These are phyloP conservation scores for Sporormia fimetaria DNA, from an alignment of 495 filamentous ascomycete species.

Conservation along the genomic window DNA sequence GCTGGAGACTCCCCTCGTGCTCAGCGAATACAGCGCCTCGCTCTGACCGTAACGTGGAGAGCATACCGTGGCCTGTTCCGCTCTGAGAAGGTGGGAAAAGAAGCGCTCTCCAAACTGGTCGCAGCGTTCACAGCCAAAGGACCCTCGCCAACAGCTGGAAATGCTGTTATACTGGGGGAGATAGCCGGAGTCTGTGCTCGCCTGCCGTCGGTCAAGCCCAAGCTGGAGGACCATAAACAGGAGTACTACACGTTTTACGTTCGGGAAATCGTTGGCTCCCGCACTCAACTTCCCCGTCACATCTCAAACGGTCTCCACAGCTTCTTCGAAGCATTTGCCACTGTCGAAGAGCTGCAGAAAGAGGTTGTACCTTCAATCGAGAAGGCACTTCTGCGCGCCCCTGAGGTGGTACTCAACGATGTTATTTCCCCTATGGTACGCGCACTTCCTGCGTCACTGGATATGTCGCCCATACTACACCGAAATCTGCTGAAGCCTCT, in stretches of 20 bases:
- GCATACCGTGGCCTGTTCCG: slow-evolving; percentile 59
- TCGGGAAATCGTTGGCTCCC: slow-evolving; percentile 74
- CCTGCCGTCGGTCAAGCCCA: slow-evolving; percentile 43
- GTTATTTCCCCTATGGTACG: slow-evolving; percentile 58
- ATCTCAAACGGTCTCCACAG: slow-evolving; percentile 64
- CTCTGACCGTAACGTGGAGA: slow-evolving; percentile 33
- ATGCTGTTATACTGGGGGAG: slow-evolving; percentile 69
- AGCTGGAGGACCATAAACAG: slow-evolving; percentile 53
- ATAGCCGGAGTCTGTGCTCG: slow-evolving; percentile 77
- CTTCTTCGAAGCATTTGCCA: slow-evolving; percentile 70
- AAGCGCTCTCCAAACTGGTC: slow-evolving; percentile 52
- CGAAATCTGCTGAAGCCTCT: slow-evolving; percentile 70
- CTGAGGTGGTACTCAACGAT: slow-evolving; percentile 74
- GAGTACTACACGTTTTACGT: slow-evolving; percentile 68
- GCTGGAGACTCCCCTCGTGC: slow-evolving; percentile 45
- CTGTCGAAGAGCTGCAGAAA: slow-evolving; percentile 58
- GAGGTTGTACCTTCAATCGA: slow-evolving; percentile 74
- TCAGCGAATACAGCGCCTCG: slow-evolving; percentile 18
- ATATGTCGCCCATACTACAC: slow-evolving; percentile 61
- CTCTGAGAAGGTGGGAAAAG: slow-evolving; percentile 43
- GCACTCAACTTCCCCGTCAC: slow-evolving; percentile 56
- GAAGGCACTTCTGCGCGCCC: slow-evolving; percentile 75
- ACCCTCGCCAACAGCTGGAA: slow-evolving; percentile 47
- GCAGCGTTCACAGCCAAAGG: slow-evolving; percentile 54
- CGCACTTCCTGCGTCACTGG: slow-evolving; percentile 55